Base-by-base conservation (phyloP, 768 basidiomycete species). In the Boletus huronensis region DNA sequence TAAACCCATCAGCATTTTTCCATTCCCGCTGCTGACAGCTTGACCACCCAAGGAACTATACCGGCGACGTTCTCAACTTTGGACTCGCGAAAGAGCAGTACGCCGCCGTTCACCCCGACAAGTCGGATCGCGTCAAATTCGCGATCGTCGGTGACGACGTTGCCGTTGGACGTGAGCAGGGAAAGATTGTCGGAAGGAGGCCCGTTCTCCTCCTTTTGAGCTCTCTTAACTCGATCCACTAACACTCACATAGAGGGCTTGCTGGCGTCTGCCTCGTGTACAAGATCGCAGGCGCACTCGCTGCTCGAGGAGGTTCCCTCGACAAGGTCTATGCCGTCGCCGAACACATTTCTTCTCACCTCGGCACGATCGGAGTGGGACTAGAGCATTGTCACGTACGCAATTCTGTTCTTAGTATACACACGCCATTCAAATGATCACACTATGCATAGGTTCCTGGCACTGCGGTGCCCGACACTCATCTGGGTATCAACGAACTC, bases 91-190 rank as follows among this genome's bases (percentile, higher is more conserved):
- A 84, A 60, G 92, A 96, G 64, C 87, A 90, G 60, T 86, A 87
- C 56, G 84, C 88, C 3, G 84, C 90, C 5, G 70, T 76, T 45
- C 79, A 87, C 52, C 85, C 90, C 0, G 79, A 83, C 23, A 83
- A 84, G 62, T 79, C 87, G 1, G 79, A 87, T 48, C 73, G 74
- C 26, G 80, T 91, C 65, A 84, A 80, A 62, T 88, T 94, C 51
- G 76, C 95, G 29, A 80, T 93, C 40, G 90, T 96, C 6, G 92
- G 87, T 6, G 93, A 96, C 66, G 93, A 96, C 64, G 92, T 94
- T 34, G 86, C 91, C 3, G 93, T 96, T 26, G 90, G 89, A 13
- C 81, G 75, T 58, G 82, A 82, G 1, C 88, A 93, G 60, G 91
- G 91, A 26, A 83, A 78, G 55, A 85, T 95, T 47, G 92, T 96